These are phyloP conservation scores for Murraya koenigii DNA, from an alignment of 345 rosid species.

Conservation along the genomic window DNA sequence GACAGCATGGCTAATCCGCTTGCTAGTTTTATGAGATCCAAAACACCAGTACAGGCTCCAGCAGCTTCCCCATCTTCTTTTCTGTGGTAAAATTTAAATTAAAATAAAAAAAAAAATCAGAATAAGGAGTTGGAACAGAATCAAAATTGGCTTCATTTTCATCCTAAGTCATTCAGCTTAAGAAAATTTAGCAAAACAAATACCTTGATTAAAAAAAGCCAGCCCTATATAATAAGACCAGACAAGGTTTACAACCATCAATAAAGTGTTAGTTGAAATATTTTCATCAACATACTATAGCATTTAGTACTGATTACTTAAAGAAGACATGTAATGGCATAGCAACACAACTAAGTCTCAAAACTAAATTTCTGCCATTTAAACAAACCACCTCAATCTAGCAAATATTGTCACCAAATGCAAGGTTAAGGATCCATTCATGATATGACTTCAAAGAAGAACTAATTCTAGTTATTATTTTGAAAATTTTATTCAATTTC, in stretches of 20 bases:
- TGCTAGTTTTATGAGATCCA: conserved; percentile 66
- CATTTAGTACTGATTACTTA: neutral
- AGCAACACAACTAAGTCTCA: neutral
- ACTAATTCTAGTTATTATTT: neutral
- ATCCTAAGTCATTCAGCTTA: neutral
- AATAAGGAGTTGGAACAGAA: conserved; percentile 3
- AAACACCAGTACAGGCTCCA: conserved; percentile 80
- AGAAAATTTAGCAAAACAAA: neutral
- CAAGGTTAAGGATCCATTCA: neutral
- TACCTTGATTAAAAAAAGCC: neutral
- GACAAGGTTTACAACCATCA: neutral
- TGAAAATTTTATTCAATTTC: neutral
- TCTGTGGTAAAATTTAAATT: conserved; percentile 44
- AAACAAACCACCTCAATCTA: neutral
- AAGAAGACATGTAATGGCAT: neutral
- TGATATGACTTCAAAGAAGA: neutral
- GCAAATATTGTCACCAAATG: neutral
- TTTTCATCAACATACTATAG: neutral
- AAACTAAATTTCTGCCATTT: neutral
- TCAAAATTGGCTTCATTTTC: neutral
- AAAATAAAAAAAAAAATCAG: conserved; percentile 8
- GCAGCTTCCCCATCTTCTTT: conserved; percentile 84
- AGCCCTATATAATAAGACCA: neutral
- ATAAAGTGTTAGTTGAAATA: neutral
- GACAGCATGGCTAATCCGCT: conserved; percentile 80